phyloP scores from a whole-genome alignment of 75 land plant species.

The Selaginella tamariscina region DNA sequence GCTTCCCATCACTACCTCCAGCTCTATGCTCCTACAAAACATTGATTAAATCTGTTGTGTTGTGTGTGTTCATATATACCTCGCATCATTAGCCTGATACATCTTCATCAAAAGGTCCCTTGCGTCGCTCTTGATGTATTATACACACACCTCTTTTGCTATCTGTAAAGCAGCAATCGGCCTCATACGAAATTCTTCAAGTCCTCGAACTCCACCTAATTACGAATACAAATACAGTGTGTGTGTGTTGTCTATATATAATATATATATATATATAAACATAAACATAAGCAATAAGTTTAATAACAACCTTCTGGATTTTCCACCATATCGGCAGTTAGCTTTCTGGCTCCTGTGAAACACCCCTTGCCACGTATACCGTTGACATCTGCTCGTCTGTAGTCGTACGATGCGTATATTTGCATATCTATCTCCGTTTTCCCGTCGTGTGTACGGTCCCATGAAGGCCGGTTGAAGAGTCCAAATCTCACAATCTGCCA shows the following conservation, averaged over 20 bases:
- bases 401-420: conserved; percentile 6
- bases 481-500: neutral
- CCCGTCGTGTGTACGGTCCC: neutral
- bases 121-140: neutral
- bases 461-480: neutral
- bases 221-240: too few species aligned
- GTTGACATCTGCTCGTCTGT: neutral
- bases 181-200: conserved; percentile 4
- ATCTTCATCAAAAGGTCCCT: neutral
- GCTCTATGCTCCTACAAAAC: neutral
- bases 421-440: neutral
- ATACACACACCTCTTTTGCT: neutral
- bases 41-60: too few species aligned
- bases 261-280: too few species aligned
- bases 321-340: conserved; percentile 11
- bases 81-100: neutral
- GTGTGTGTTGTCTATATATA: too few species aligned
- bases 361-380: neutral
- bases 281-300: too few species aligned
- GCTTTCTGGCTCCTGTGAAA: conserved; percentile 3
- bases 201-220: neutral
- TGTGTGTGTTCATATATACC: too few species aligned
- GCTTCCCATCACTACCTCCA: neutral
- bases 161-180: neutral
- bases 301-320: neutral